phyloP scores from a whole-genome alignment of 1,139 yeast species.

The Kodamaea arcana region DNA sequence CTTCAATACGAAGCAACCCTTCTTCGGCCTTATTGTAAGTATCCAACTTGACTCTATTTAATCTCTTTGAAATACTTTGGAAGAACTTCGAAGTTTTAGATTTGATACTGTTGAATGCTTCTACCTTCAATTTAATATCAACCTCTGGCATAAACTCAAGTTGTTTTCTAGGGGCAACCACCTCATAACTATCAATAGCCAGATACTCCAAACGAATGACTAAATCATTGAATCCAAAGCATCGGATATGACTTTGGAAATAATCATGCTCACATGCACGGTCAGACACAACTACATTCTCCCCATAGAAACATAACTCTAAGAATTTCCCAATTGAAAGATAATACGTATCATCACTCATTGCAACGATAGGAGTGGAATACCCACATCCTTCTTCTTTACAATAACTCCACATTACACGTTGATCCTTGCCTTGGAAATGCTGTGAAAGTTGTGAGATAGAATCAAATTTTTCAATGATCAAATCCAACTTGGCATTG shows the following conservation, averaged over 20 bases:
- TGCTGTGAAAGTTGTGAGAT: slow-evolving; percentile 55
- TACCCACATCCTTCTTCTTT: slow-evolving; percentile 58
- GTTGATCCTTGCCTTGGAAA: slow-evolving; percentile 40
- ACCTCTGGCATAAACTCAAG: slow-evolving; percentile 70
- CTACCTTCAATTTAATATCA: slow-evolving; percentile 66
- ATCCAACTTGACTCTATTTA: slow-evolving; percentile 79
- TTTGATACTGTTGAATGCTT: slow-evolving; percentile 52
- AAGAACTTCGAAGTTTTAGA: slow-evolving; percentile 60
- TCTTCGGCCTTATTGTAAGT: slow-evolving; percentile 68
- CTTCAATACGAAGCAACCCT: slow-evolving; percentile 57
- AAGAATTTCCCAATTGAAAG: slow-evolving; percentile 90
- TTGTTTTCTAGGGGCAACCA: slow-evolving; percentile 72
- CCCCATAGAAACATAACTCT: slow-evolving; percentile 82
- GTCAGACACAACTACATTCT: slow-evolving; percentile 43
- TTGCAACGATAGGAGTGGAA: slow-evolving; percentile 75
- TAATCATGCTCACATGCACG: slow-evolving; percentile 67
- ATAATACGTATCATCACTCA: slow-evolving; percentile 87
- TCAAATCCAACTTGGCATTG: slow-evolving; percentile 72
- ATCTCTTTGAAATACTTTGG: slow-evolving; percentile 65
- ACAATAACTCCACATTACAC: slow-evolving; percentile 92
- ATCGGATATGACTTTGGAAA: slow-evolving; percentile 74
- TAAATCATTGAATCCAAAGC: slow-evolving; percentile 77
- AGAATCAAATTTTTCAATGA: slow-evolving; percentile 54
- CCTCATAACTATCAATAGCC: slow-evolving; percentile 68
- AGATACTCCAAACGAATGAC: slow-evolving; percentile 79